Base-by-base conservation (phyloP, 2,329 filamentous ascomycete species). In the Myriosclerotinia duriaeana region DNA sequence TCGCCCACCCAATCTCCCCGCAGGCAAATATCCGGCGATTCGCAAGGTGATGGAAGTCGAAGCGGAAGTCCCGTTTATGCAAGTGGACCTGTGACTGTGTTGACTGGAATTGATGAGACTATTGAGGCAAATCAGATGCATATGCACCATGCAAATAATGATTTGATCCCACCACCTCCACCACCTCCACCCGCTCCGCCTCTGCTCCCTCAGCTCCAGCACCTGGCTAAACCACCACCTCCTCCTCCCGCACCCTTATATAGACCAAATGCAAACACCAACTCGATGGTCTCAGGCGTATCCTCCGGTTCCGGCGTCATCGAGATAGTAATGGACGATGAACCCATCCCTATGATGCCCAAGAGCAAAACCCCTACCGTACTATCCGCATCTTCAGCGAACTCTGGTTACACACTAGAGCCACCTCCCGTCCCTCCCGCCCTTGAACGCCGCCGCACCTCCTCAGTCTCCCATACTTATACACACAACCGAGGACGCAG, bases 281-380 rank as follows among this genome's bases (percentile, higher is more conserved):
- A 75, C 46, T 76, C 76, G 3, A 73, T 76, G 15, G 72, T 78
- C 55, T 65, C 9, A 74, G 58, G 59, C 3, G 59, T 66, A 2
- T 82, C 55, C 80, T 81, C 69, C 76, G 81, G 80, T 9, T 83
- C 84, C 0, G 85, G 83, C 5, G 83, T 86, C 73, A 88, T 89
- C 70, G 86, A 89, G 74, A 87, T 89, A 68, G 85, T 89, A 60
- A 87, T 87, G 83, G 86, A 89, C 70, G 71, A 74, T 46, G 72
- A 75, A 26, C 70, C 73, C 36, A 53, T 61, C n/a, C 58, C 40
- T 20, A 66, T 54, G 50, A 63, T 55, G n/a, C 58, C 58, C 5
- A 63, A 61, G 15, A 48, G 50, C 42, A 66, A 61, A 30, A 66
- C 55, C 3, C 46, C 64, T 20, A 62, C 64, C 20, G 30, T 62